These are phyloP conservation scores for Monosporascus sp. DNA, from an alignment of 2,329 filamentous ascomycete species.

Conservation along the genomic window DNA sequence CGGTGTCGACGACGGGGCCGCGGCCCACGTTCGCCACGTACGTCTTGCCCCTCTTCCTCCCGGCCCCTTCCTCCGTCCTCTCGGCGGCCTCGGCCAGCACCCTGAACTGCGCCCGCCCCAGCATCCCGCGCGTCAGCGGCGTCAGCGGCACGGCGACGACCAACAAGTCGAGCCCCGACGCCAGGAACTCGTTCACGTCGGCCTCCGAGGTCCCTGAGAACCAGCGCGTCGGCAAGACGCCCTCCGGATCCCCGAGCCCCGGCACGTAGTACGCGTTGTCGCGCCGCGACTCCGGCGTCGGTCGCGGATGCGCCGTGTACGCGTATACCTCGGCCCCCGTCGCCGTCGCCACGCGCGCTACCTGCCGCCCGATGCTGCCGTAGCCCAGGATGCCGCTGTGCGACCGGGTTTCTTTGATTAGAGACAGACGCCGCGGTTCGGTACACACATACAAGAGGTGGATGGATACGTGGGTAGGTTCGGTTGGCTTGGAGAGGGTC, in stretches of 20 bases:
- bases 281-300: slow-evolving; percentile 51
- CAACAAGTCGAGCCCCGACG: slow-evolving; percentile 36
- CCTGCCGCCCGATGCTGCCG: slow-evolving; percentile 38
- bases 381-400: slow-evolving; percentile 36
- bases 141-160: slow-evolving; percentile 37
- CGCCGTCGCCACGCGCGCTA: slow-evolving; percentile 45
- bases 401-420: not conserved
- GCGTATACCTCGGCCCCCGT: slow-evolving; percentile 64
- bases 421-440: slow-evolving; percentile 3
- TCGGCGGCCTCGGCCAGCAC: slow-evolving; percentile 20
- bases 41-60: slow-evolving; percentile 27
- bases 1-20: slow-evolving; percentile 32
- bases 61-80: not conserved
- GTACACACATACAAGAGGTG: not conserved
- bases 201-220: slow-evolving; percentile 29
- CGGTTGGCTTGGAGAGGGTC: slow-evolving; percentile 30
- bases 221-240: slow-evolving; percentile 36
- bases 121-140: slow-evolving; percentile 29
- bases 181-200: slow-evolving; percentile 34
- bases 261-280: slow-evolving; percentile 60
- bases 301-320: slow-evolving; percentile 57
- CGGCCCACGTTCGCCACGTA: slow-evolving; percentile 62
- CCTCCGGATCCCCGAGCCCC: slow-evolving; percentile 45
- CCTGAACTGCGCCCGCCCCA: slow-evolving; percentile 36
- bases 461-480: not conserved